A percentile compares a stretch with the other conserved stretches of the same genome.
Evolutionary conservation across 1,139 yeast species (phyloP).

Genomic region (Scheffersomyces illinoinensis): DNA sequence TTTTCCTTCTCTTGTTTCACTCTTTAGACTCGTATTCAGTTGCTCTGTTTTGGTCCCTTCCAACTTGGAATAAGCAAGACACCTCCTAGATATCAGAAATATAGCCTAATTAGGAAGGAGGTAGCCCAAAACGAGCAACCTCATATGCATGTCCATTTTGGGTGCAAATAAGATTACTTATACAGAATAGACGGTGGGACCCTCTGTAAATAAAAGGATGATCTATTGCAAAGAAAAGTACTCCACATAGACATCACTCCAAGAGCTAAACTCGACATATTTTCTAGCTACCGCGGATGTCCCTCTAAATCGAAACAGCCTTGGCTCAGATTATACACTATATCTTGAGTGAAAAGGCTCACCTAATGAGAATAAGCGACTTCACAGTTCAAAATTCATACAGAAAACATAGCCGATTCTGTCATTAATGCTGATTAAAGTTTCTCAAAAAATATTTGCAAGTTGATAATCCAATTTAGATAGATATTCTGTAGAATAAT

Average conservation of each 20-base stretch:
- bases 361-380: no score
- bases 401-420: conserved; percentile 69
- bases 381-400: no score
- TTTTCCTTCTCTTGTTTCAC: background rate
- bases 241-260: background rate
- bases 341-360: background rate
- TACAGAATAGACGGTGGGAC: conserved; percentile 13
- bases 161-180: background rate
- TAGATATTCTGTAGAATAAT: no score
- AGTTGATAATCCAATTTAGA: no score
- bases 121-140: background rate
- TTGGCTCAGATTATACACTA: background rate
- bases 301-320: background rate
- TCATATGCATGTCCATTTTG: background rate
- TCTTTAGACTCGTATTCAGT: background rate
- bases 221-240: no score
- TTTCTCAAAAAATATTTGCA: conserved; percentile 38
- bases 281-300: background rate
- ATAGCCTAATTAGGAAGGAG: background rate
- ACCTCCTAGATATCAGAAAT: background rate
- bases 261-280: background rate
- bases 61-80: background rate
- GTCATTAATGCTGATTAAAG: conserved; percentile 64
- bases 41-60: background rate
- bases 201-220: background rate